Conservation (phyloP, 2,329 filamentous ascomycete species). For the Penicillium sclerotiorum region DNA sequence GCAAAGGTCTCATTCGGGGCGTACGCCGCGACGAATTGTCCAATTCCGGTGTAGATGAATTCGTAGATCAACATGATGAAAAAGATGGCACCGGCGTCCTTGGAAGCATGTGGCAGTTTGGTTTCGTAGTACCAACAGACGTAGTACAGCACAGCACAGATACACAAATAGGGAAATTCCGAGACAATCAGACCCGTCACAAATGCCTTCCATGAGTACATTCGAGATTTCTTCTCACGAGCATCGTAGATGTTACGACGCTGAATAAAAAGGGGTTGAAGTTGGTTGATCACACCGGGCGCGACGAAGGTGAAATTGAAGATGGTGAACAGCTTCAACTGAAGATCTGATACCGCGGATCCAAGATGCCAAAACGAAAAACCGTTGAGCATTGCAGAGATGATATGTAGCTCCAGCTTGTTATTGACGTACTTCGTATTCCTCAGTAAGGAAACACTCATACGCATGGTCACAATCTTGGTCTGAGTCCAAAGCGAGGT, state of each 20-base stretch:
- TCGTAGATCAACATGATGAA: conserved; percentile 15
- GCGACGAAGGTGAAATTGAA: conserved; percentile 64
- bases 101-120: conserved; percentile 52
- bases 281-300: conserved; percentile 45
- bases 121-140: conserved; percentile 69
- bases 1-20: conserved; percentile 13
- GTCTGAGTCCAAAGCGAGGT: conserved; percentile 66
- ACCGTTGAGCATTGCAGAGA: conserved; percentile 51
- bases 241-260: conserved; percentile 66
- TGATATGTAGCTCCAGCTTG: conserved; percentile 58
- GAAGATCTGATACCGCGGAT: conserved; percentile 65
- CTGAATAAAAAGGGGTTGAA: conserved; percentile 72
- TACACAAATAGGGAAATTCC: conserved; percentile 68
- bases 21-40: conserved; percentile 13
- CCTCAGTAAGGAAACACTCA: conserved; percentile 66
- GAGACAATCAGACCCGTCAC: conserved; percentile 68
- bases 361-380: conserved; percentile 70
- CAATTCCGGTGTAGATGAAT: conserved; percentile 14
- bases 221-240: conserved; percentile 69
- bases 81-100: conserved; percentile 9
- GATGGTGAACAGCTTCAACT: conserved; percentile 71
- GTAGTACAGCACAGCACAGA: conserved; percentile 68
- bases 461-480: conserved; percentile 65
- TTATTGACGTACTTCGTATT: conserved; percentile 69
- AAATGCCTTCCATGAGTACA: conserved; percentile 76